Base-by-base conservation (phyloP, 768 basidiomycete species). In the Pisolithus tinctorius region DNA sequence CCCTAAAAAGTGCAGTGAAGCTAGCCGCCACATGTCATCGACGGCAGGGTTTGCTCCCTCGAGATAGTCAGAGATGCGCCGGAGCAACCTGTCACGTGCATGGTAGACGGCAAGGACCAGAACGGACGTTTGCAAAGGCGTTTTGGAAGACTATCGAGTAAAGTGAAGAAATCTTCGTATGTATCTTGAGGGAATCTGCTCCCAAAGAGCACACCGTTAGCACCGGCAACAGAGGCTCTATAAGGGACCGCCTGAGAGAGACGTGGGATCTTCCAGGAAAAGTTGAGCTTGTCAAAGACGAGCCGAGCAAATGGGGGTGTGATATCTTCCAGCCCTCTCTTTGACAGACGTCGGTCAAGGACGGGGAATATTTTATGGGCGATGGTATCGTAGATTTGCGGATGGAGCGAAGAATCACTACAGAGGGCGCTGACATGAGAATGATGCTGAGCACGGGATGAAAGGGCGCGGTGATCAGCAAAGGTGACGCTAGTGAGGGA, bases 151-250 rank as follows among this genome's bases (percentile, higher is more conserved):
- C 56, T 63, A 17, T 50, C 48, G 26, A 50, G 53, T 20, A 63
- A 55, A 0, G 20, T 56, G 26, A 1, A 51, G 38, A 63, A 65
- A 40, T 65, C 63, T 11, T 9, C 48, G 44, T 59, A 63, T 20
- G 55, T 63, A 41, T 48, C 38, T 13, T 13, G 4, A 1, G 61
- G 64, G 41, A 63, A 63, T 20, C 52, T 1, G 16, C 47, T 49
- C 8, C 61, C 59, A 13, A 65, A 43, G 27, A 64, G 52, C 29
- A 56, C 30, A n/a, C 48, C 26, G 10, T 63, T 66, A 2, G 56
- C 53, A 9, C 57, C 49, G 2, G 8, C 25, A 30, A 64, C 3
- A 64, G 55, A 1, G 59, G 61, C 23, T 51, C 39, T 27, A 50
- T 48, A n/a, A 56, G 55, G 39, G 65, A 53, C 8, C 37, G 45